Evolutionary conservation across 108 stramenopile genomes (phyloP).

Genomic region (Discostella pseudostelligera): DNA sequence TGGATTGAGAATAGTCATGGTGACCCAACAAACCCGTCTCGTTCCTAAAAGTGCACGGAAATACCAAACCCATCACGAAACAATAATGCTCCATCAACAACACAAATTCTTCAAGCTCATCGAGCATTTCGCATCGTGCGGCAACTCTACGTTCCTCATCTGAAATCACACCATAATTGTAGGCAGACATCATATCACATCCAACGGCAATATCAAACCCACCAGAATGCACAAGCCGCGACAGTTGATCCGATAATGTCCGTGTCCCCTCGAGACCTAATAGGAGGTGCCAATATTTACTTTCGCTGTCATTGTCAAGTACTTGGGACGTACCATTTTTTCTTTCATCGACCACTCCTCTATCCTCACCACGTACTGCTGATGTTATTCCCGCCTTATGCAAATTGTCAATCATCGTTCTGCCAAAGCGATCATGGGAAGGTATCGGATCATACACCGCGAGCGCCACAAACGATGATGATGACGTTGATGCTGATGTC

Average conservation of each 20-base stretch:
- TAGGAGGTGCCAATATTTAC: conserved; percentile 21
- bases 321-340: too few species aligned
- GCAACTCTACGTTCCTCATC: conserved; percentile 56
- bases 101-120: conserved; percentile 84
- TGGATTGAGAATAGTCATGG: neutral
- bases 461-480: conserved; percentile 32
- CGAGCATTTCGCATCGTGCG: conserved; percentile 76
- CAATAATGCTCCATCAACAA: conserved; percentile 85
- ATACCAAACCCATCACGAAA: conserved; percentile 49
- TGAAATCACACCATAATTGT: conserved; percentile 58
- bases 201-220: conserved; percentile 64
- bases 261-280: conserved; percentile 56
- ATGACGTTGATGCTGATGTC: conserved; percentile 2
- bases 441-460: conserved; percentile 76
- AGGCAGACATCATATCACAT: conserved; percentile 83
- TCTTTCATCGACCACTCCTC: too few species aligned
- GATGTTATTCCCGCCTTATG: conserved; percentile 52
- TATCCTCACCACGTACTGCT: neutral
- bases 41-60: neutral
- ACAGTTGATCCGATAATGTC: conserved; percentile 60
- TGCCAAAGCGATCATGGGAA: conserved; percentile 62
- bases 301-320: conserved; percentile 6
- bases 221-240: conserved; percentile 43
- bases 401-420: conserved; percentile 76
- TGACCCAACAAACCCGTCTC: neutral